Percentiles rank a stretch among this genome's conserved stretches.
Conservation (phyloP, 2,329 filamentous ascomycete species). For the Lachnellula arida region DNA sequence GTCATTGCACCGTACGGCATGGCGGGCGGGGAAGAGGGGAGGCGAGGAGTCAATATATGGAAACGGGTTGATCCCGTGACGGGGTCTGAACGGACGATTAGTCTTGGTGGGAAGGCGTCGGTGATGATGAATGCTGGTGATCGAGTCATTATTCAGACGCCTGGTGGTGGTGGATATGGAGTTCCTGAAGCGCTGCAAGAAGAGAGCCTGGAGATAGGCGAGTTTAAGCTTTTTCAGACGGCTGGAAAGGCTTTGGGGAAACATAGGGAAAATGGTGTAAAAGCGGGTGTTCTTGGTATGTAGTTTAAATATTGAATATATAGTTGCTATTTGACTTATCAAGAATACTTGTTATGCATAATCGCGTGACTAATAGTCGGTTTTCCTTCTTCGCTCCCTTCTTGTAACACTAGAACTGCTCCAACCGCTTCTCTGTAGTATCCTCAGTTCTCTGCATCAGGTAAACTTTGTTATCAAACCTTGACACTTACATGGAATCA, state of each 20-base stretch:
- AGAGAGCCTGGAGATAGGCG: background rate
- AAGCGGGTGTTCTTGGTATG: background rate
- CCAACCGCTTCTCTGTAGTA: no score
- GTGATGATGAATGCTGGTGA: slow-evolving; percentile 19
- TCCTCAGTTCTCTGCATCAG: no score
- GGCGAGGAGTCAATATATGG: slow-evolving; percentile 80
- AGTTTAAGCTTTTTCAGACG: background rate
- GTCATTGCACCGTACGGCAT: slow-evolving; percentile 76
- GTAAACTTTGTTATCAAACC: no score
- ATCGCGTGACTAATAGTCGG: no score
- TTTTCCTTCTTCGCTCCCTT: no score
- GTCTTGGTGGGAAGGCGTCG: slow-evolving; percentile 21
- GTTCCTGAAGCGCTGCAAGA: background rate
- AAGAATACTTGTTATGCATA: no score
- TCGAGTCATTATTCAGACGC: slow-evolving; percentile 19
- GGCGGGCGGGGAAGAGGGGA: slow-evolving; percentile 71
- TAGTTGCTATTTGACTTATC: no score
- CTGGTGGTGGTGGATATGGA: slow-evolving; percentile 18
- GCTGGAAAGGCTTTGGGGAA: background rate
- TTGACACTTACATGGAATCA: no score
- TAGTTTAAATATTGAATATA: background rate
- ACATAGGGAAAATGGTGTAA: background rate
- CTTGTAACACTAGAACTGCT: no score
- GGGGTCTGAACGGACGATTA: slow-evolving; percentile 32
- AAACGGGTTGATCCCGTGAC: slow-evolving; percentile 42